phyloP scores from a whole-genome alignment of 169 alveolate genomes.

The Plasmodium sp. region DNA sequence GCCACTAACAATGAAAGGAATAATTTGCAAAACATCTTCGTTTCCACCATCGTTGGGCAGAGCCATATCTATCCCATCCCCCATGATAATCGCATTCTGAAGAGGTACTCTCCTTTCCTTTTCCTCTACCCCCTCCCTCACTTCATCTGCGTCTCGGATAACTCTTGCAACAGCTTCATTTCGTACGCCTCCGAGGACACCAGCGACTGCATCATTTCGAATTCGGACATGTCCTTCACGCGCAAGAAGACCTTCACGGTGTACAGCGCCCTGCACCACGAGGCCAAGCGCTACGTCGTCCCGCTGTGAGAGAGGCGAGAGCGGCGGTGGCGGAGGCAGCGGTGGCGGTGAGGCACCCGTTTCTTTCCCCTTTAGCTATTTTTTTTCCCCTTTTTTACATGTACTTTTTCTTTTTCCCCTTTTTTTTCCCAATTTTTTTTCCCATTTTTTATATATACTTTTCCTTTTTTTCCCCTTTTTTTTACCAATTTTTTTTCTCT shows the following conservation, averaged over 20 bases:
- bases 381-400: too few relatives aligned
- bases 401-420: too few relatives aligned
- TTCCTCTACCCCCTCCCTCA: slow-evolving; percentile 82
- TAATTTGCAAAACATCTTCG: slow-evolving; percentile 24
- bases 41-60: slow-evolving; percentile 78
- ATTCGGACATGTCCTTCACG: slow-evolving; percentile 56
- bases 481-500: neutral
- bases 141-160: slow-evolving; percentile 69
- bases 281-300: slow-evolving; percentile 55
- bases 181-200: slow-evolving; percentile 53
- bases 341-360: too few relatives aligned
- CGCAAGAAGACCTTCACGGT: slow-evolving; percentile 49
- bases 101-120: slow-evolving; percentile 77
- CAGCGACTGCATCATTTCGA: slow-evolving; percentile 33
- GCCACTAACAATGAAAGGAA: slow-evolving; percentile 58
- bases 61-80: slow-evolving; percentile 83
- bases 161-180: slow-evolving; percentile 62
- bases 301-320: slow-evolving; percentile 7
- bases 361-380: too few relatives aligned
- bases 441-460: too few relatives aligned
- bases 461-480: neutral
- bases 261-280: slow-evolving; percentile 38
- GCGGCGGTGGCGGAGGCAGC: too few relatives aligned
- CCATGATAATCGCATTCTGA: slow-evolving; percentile 77
- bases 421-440: neutral